These are phyloP conservation scores for Hortaea sp. DNA, from an alignment of 2,329 filamentous ascomycete species.

Conservation along the genomic window DNA sequence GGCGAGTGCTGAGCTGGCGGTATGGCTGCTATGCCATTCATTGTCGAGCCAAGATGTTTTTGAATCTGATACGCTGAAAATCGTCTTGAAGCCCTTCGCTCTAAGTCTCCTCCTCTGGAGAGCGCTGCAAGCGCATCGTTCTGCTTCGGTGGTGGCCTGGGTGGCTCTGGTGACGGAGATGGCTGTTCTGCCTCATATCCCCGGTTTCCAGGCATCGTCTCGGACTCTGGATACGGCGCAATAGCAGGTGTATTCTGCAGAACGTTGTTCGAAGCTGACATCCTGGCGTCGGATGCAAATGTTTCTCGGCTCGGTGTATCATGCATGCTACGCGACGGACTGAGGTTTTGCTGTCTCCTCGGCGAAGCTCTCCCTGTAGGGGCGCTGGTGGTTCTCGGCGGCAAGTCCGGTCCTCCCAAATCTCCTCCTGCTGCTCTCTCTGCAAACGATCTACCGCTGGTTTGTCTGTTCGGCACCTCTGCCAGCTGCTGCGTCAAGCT, in stretches of 20 bases:
- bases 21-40: constrained; percentile 76
- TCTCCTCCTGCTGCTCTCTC: constrained; percentile 34
- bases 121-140: constrained; percentile 85
- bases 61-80: constrained; percentile 97
- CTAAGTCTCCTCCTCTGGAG: constrained; percentile 83
- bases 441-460: constrained; percentile 31
- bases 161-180: constrained; percentile 37
- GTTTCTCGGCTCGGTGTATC: constrained; percentile 19
- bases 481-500: constrained; percentile 37
- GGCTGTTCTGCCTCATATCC: constrained; percentile 16
- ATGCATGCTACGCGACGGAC: constrained; percentile 25
- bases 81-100: constrained; percentile 80
- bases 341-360: constrained; percentile 29
- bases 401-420: constrained; percentile 32
- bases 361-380: constrained; percentile 34
- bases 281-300: constrained; percentile 43
- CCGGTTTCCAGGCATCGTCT: constrained; percentile 34
- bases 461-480: constrained; percentile 28
- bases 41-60: constrained; percentile 74
- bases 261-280: constrained; percentile 61
- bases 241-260: constrained; percentile 69
- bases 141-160: constrained; percentile 69
- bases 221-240: constrained; percentile 59
- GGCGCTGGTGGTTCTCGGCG: constrained; percentile 38
- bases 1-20: constrained; percentile 69